Conservation (phyloP, 305 asterid species). For the Nicotiana rustica region DNA sequence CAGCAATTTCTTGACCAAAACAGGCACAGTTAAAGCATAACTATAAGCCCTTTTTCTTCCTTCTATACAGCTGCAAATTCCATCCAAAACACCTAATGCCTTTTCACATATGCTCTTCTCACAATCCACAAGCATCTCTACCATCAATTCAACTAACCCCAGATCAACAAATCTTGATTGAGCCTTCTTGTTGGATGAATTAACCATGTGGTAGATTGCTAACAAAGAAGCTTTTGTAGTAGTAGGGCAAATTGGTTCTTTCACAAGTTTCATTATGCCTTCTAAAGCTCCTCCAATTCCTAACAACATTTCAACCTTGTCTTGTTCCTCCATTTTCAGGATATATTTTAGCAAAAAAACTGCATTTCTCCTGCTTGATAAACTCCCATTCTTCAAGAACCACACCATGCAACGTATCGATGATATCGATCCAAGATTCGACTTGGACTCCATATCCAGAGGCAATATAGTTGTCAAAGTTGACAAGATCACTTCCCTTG, state of each 20-base stretch:
- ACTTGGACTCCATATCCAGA: conserved; percentile 48
- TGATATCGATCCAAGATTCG: conserved; percentile 44
- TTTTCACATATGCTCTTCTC: conserved; percentile 61
- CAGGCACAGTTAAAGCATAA: conserved; percentile 52
- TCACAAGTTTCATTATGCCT: conserved; percentile 48
- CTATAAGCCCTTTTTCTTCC: conserved; percentile 48
- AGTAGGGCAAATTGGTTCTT: conserved; percentile 56
- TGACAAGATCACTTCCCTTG: conserved; percentile 51
- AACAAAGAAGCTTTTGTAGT: conserved; percentile 59
- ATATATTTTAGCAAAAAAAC: conserved; percentile 45
- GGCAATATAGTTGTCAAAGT: conserved; percentile 39
- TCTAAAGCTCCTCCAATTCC: conserved; percentile 47
- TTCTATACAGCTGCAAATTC: conserved; percentile 45
- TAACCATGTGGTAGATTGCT: conserved; percentile 48
- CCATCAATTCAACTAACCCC: conserved; percentile 49
- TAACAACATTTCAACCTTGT: conserved; percentile 29
- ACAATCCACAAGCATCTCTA: conserved; percentile 54
- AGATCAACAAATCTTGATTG: conserved; percentile 37
- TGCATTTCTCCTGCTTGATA: conserved; percentile 50
- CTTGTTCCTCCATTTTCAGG: conserved; percentile 33
- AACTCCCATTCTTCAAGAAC: conserved; percentile 48
- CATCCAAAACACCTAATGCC: conserved; percentile 59
- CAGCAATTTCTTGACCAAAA: conserved; percentile 62
- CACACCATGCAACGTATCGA: conserved; percentile 46
- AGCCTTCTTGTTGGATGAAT: conserved; percentile 12